Conservation (phyloP, 129 eudicot genomes). For the Daucus carota region DNA sequence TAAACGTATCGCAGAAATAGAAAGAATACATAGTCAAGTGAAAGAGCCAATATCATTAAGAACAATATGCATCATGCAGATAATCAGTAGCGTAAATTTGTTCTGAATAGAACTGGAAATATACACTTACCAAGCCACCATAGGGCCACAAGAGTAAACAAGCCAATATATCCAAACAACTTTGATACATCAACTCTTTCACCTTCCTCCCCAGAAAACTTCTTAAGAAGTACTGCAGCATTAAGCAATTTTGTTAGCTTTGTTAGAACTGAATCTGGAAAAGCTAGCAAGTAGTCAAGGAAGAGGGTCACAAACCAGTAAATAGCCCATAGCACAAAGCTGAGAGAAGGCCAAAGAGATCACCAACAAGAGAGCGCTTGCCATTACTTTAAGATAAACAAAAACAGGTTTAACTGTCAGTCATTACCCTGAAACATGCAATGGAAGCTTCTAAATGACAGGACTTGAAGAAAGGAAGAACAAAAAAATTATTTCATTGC, state of each 20-base stretch:
- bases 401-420: conserved; percentile 59
- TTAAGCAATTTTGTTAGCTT: background rate
- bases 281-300: conserved; percentile 1
- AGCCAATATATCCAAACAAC: conserved; percentile 91
- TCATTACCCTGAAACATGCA: conserved; percentile 63
- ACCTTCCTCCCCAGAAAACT: conserved; percentile 95
- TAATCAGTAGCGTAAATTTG: background rate
- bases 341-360: conserved; percentile 92
- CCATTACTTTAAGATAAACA: conserved; percentile 73
- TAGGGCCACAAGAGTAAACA: conserved; percentile 84
- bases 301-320: conserved; percentile 51
- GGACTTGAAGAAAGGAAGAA: conserved; percentile 15
- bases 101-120: background rate
- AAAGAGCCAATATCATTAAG: background rate
- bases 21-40: background rate
- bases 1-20: background rate
- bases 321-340: conserved; percentile 89
- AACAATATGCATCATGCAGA: background rate
- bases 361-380: conserved; percentile 82
- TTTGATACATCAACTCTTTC: conserved; percentile 87
- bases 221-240: conserved; percentile 85
- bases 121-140: conserved; percentile 97
- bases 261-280: background rate
- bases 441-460: conserved; percentile 33
- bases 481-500: background rate